phyloP scores from a whole-genome alignment of 176 grass and related monocot species.

The Dendrocalamus sinicus region DNA sequence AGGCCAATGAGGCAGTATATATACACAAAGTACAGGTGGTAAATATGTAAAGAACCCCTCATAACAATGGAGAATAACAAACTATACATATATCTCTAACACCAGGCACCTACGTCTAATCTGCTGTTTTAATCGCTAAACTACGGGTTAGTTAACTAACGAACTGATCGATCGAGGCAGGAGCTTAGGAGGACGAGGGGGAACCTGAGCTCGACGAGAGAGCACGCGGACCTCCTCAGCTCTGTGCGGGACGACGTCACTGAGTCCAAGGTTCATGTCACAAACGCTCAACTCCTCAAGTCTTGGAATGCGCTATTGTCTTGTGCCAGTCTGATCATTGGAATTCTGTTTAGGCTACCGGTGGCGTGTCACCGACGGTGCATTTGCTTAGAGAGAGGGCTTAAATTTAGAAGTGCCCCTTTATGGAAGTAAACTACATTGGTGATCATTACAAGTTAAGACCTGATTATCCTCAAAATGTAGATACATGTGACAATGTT shows the following conservation, averaged over 20 bases:
- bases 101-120: not conserved
- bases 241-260: slow-evolving; percentile 88
- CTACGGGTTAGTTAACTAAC: not conserved
- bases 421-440: not conserved
- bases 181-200: slow-evolving; percentile 92
- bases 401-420: slow-evolving; percentile 46
- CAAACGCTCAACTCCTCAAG: not conserved
- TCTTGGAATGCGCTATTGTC: not conserved
- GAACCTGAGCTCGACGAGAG: slow-evolving; percentile 85
- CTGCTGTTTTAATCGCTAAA: not conserved
- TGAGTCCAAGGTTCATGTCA: slow-evolving; percentile 72
- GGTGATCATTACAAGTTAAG: slow-evolving; percentile 8
- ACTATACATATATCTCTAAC: too few species aligned
- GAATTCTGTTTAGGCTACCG: slow-evolving; percentile 59
- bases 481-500: not conserved
- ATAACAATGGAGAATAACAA: too few species aligned
- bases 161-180: slow-evolving; percentile 35
- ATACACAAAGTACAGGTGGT: too few species aligned
- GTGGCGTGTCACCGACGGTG: slow-evolving; percentile 79
- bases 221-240: slow-evolving; percentile 85
- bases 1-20: too few species aligned
- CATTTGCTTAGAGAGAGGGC: slow-evolving; percentile 93
- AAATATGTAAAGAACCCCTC: too few species aligned
- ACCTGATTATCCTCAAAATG: slow-evolving; percentile 26
- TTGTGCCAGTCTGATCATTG: slow-evolving; percentile 1